phyloP scores from a whole-genome alignment of 306 rosid genomes.

The Vigna unguiculata region DNA sequence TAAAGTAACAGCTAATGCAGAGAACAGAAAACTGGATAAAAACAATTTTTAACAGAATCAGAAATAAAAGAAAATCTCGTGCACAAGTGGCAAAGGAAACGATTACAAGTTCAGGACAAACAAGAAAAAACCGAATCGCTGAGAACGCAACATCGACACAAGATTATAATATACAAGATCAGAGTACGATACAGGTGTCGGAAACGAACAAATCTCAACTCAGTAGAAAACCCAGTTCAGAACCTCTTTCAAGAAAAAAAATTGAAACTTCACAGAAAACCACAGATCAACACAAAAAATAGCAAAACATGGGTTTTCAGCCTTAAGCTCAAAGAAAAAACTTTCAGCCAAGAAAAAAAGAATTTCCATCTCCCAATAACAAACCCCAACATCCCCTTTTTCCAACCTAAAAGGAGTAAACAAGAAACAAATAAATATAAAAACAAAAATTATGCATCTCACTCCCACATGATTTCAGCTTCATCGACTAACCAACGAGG shows the following conservation, averaged over 20 bases:
- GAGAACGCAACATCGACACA: constrained; percentile 1
- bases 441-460: constrained; percentile 27
- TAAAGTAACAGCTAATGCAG: constrained; percentile 7
- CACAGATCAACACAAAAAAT: constrained; percentile 52
- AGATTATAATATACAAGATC: constrained; percentile 23
- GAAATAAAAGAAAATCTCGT: constrained; percentile 6
- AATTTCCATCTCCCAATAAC: constrained; percentile 9
- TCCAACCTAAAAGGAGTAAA: neutral
- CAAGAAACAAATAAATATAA: neutral
- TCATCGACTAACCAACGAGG: neutral
- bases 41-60: constrained; percentile 15
- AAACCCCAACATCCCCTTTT: constrained; percentile 44
- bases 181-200: constrained; percentile 12
- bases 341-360: neutral
- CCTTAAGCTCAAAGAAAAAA: constrained; percentile 32
- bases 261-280: constrained; percentile 14
- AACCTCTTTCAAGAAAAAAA: neutral
- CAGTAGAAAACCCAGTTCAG: constrained; percentile 37
- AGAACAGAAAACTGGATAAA: constrained; percentile 3
- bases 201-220: constrained; percentile 43
- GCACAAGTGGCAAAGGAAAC: constrained; percentile 1
- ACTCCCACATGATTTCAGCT: constrained; percentile 31
- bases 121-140: neutral
- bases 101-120: constrained; percentile 1
- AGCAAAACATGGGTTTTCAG: constrained; percentile 18